phyloP scores from a whole-genome alignment of 441 rosid genomes.

The Adansonia rubrostipa region DNA sequence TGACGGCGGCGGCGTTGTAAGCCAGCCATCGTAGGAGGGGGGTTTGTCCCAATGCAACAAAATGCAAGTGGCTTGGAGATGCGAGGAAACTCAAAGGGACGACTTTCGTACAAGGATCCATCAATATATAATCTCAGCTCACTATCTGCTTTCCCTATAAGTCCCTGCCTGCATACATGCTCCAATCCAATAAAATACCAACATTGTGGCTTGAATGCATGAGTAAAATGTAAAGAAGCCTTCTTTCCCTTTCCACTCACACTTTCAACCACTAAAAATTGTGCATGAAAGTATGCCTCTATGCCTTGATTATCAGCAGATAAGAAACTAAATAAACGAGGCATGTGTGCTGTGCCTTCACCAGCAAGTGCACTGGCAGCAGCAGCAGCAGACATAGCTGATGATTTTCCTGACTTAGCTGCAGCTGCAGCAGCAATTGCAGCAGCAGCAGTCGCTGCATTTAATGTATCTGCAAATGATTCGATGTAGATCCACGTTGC shows the following conservation, averaged over 20 bases:
- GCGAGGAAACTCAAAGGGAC: conserved; percentile 95
- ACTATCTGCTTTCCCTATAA: conserved; percentile 92
- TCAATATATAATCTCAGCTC: conserved; percentile 91
- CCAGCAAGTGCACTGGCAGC: conserved; percentile 99
- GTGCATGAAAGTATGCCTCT: conserved; percentile 99
- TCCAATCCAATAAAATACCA: conserved; percentile 98
- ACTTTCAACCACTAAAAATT: conserved; percentile 97
- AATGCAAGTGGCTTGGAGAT: conserved; percentile 95
- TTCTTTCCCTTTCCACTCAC: conserved; percentile 95
- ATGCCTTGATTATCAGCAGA: conserved; percentile 97
- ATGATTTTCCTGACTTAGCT: conserved; percentile 97
- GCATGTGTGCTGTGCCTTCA: conserved; percentile 99
- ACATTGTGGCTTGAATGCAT: conserved; percentile 99
- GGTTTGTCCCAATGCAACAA: conserved; percentile 99
- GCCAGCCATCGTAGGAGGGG: conserved; percentile 99
- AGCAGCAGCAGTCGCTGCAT: conserved; percentile 97
- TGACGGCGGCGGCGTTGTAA: conserved; percentile 98
- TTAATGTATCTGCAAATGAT: conserved; percentile 98
- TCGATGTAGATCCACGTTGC: conserved; percentile 99
- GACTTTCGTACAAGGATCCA: conserved; percentile 92
- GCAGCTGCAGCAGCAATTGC: conserved; percentile 99
- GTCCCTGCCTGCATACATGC: conserved; percentile 84
- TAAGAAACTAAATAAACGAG: conserved; percentile 95
- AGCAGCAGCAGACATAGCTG: conserved; percentile 99
- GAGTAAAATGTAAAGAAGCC: conserved; percentile 96